These are phyloP conservation scores for Astraeus odoratus DNA, from an alignment of 768 basidiomycete genomes.

Conservation along the genomic window DNA sequence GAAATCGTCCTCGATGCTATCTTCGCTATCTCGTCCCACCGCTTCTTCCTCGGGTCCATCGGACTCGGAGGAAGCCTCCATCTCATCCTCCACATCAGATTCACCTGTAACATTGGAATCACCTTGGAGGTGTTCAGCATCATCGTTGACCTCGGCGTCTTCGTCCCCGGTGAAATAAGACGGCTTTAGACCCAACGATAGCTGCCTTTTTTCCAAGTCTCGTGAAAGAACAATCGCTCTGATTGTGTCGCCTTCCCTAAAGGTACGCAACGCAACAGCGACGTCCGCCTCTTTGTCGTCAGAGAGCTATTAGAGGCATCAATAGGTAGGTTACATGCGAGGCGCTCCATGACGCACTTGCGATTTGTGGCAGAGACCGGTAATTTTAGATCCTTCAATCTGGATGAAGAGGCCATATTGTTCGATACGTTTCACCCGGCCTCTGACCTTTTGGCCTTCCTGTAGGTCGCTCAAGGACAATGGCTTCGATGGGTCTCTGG, in stretches of 20 bases:
- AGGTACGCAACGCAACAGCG: conserved; percentile 65
- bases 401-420: conserved; percentile 90
- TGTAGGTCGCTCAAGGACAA: conserved; percentile 50
- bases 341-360: conserved; percentile 54
- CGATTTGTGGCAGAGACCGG: conserved; percentile 91
- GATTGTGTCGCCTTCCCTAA: conserved; percentile 83
- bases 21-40: neutral
- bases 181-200: conserved; percentile 80
- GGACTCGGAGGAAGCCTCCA: conserved; percentile 3
- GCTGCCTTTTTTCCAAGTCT: conserved; percentile 70
- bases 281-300: conserved; percentile 84
- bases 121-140: conserved; percentile 19
- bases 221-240: conserved; percentile 70
- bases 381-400: conserved; percentile 77
- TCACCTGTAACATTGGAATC: conserved; percentile 27
- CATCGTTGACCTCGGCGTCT: conserved; percentile 33
- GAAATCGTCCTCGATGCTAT: conserved; percentile 10
- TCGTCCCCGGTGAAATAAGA: conserved; percentile 76
- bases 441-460: conserved; percentile 76
- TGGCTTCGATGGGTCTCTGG: conserved; percentile 29
- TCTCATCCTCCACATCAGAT: conserved; percentile 20
- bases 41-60: conserved; percentile 5
- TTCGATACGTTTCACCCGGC: conserved; percentile 74
- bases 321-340: neutral
- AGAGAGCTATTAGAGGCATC: conserved; percentile 52